These are phyloP conservation scores for Alternaria alternata DNA, from an alignment of 2,329 filamentous ascomycete genomes.

Conservation along the genomic window DNA sequence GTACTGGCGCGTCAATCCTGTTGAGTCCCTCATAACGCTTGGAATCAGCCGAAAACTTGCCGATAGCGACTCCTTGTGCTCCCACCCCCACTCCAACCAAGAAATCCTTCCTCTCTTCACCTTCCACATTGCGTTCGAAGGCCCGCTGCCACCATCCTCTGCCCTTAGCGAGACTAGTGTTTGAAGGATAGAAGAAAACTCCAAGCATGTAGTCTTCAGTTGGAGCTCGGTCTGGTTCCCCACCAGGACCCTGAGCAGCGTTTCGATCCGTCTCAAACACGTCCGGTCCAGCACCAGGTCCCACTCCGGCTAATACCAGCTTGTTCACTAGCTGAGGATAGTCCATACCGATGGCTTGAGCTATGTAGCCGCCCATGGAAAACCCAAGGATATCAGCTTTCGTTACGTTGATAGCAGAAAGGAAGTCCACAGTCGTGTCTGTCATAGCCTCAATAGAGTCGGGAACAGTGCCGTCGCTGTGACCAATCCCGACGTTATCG, in stretches of 20 bases:
- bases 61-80: too few relatives aligned
- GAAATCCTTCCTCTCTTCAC: too few relatives aligned
- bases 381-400: background rate
- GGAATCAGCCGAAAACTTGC: too few relatives aligned
- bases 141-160: too few relatives aligned
- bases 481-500: background rate
- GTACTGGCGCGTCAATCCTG: too few relatives aligned
- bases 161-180: too few relatives aligned
- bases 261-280: background rate
- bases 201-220: too few relatives aligned
- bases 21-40: too few relatives aligned
- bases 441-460: background rate
- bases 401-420: background rate
- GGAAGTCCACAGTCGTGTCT: background rate
- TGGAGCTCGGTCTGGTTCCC: too few relatives aligned
- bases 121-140: too few relatives aligned
- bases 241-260: background rate
- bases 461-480: background rate
- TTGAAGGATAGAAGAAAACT: too few relatives aligned
- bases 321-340: background rate
- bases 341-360: background rate
- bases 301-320: background rate
- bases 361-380: background rate
- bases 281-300: background rate
- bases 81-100: too few relatives aligned